These are phyloP conservation scores for Fusarium pseudonygamai DNA, from an alignment of 2,329 filamentous ascomycete species.

Conservation along the genomic window DNA sequence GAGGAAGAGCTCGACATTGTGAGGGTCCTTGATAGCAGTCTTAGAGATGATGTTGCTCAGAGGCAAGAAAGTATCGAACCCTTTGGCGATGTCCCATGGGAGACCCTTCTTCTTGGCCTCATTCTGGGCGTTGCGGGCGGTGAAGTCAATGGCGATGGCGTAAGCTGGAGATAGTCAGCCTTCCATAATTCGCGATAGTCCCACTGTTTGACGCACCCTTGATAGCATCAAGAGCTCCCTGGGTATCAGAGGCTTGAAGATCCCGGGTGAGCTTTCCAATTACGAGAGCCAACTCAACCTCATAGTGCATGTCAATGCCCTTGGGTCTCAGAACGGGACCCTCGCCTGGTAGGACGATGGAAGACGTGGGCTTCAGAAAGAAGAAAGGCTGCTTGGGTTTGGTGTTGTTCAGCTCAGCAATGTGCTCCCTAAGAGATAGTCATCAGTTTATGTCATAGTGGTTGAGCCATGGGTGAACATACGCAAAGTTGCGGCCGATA, in stretches of 20 bases:
- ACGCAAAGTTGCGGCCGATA: constrained; percentile 97
- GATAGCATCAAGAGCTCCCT: constrained; percentile 83
- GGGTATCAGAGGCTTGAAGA: constrained; percentile 75
- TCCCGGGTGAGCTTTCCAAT: constrained; percentile 85
- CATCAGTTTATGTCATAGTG: constrained; percentile 16
- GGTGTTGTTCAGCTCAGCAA: constrained; percentile 87
- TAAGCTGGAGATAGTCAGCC: constrained; percentile 67
- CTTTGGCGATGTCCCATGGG: constrained; percentile 96
- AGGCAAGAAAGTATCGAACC: constrained; percentile 97
- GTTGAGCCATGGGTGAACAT: constrained; percentile 46
- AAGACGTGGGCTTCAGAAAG: constrained; percentile 94
- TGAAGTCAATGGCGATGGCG: constrained; percentile 95
- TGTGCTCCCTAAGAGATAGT: constrained; percentile 75
- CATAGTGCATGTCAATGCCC: constrained; percentile 89
- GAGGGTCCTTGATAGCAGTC: constrained; percentile 82
- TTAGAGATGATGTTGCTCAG: constrained; percentile 85
- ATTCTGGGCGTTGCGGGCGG: constrained; percentile 92
- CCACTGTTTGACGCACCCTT: constrained; percentile 64
- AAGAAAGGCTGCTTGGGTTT: constrained; percentile 97
- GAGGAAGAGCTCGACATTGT: constrained; percentile 87
- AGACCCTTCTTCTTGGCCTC: constrained; percentile 96
- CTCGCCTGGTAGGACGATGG: constrained; percentile 80
- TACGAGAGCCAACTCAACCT: constrained; percentile 91
- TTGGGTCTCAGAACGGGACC: constrained; percentile 84
- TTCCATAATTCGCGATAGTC: neutral